Percentiles rank a stretch among this genome's conserved stretches.
Conservation (phyloP, 2,329 filamentous ascomycete genomes). For the Tolypocladium pustulatum region DNA sequence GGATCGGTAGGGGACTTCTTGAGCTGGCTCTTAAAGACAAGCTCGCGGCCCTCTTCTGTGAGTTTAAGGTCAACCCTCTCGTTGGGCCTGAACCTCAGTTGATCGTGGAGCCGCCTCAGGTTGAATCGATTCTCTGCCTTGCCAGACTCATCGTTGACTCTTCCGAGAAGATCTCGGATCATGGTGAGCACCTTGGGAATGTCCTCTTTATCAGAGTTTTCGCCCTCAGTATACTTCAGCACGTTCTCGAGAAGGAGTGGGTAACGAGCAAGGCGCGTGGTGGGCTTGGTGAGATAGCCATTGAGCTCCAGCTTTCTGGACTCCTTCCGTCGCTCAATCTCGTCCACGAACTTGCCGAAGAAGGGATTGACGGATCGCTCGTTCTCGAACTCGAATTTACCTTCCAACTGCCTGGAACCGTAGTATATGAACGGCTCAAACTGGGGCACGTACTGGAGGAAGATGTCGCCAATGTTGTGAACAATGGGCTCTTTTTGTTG, state of each 20-base stretch:
- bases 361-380: constrained; percentile 78
- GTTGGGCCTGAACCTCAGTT: constrained; percentile 80
- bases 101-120: constrained; percentile 79
- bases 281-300: constrained; percentile 95
- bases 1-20: constrained; percentile 88
- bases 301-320: constrained; percentile 95
- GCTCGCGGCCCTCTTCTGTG: constrained; percentile 83
- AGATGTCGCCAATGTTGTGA: constrained; percentile 83
- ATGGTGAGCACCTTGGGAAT: constrained; percentile 80
- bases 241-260: constrained; percentile 86
- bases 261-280: constrained; percentile 87
- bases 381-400: constrained; percentile 96
- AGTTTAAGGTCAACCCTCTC: constrained; percentile 91
- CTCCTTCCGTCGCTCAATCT: constrained; percentile 91
- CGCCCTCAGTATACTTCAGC: constrained; percentile 81
- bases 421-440: constrained; percentile 97
- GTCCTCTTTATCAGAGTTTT: constrained; percentile 80
- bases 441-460: constrained; percentile 80
- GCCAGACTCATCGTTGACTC: constrained; percentile 90
- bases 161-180: constrained; percentile 77
- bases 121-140: constrained; percentile 98
- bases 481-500: constrained; percentile 90
- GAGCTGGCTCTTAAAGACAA: constrained; percentile 88
- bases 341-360: constrained; percentile 88
- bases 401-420: constrained; percentile 89